Percentiles rank a stretch among this genome's conserved stretches.
Evolutionary conservation across 2,329 filamentous ascomycete genomes (phyloP).

Genomic region (Epichloe aotearoae): DNA sequence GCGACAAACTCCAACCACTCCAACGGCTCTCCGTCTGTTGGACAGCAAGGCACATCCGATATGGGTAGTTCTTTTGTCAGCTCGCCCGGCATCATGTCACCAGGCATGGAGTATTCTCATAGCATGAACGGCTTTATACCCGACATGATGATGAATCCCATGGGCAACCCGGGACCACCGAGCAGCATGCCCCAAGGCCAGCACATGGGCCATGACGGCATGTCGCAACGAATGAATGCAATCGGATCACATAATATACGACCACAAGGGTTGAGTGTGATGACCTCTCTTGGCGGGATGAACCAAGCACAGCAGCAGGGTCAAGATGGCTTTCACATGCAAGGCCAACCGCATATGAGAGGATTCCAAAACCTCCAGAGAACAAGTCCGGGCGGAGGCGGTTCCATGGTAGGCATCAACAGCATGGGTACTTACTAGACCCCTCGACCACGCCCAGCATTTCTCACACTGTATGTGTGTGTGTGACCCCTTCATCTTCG

Average conservation of each 20-base stretch:
- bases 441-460: not conserved
- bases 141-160: slow-evolving; percentile 40
- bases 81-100: slow-evolving; percentile 41
- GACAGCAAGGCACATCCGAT: slow-evolving; percentile 15
- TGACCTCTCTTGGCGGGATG: slow-evolving; percentile 17
- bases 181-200: slow-evolving; percentile 13
- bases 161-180: slow-evolving; percentile 20
- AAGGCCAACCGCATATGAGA: slow-evolving; percentile 15
- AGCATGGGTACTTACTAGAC: slow-evolving; percentile 11
- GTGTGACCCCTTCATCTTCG: not conserved
- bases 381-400: slow-evolving; percentile 24
- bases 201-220: slow-evolving; percentile 17
- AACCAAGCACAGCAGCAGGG: slow-evolving; percentile 15
- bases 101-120: slow-evolving; percentile 35
- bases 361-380: slow-evolving; percentile 38
- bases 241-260: slow-evolving; percentile 12
- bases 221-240: slow-evolving; percentile 15
- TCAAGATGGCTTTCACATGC: slow-evolving; percentile 21
- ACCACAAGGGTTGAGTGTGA: slow-evolving; percentile 17
- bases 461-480: not conserved
- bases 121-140: slow-evolving; percentile 34
- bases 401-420: slow-evolving; percentile 15
- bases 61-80: slow-evolving; percentile 38
- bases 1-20: slow-evolving; percentile 18
- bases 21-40: slow-evolving; percentile 16